Evolutionary conservation across 2,329 filamentous ascomycete genomes (phyloP).

Genomic region (Rosellinia necatrix): DNA sequence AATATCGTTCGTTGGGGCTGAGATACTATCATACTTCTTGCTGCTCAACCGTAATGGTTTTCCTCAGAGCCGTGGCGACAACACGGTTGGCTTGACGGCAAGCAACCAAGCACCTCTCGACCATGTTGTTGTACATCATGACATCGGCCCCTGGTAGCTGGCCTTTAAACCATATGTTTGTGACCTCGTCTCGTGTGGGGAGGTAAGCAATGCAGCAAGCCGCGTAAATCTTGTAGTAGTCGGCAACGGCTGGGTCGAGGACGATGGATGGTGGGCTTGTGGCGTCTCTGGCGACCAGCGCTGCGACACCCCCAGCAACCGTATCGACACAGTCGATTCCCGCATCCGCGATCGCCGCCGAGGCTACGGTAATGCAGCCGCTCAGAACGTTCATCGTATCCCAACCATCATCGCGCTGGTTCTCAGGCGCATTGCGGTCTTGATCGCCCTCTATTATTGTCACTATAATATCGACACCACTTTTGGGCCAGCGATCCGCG

Average conservation of each 20-base stretch:
- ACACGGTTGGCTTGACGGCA: constrained; percentile 50
- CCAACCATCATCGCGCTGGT: constrained; percentile 69
- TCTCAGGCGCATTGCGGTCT: constrained; percentile 59
- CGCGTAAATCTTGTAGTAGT: constrained; percentile 77
- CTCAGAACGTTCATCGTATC: constrained; percentile 90
- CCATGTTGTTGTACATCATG: constrained; percentile 46
- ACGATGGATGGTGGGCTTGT: constrained; percentile 56
- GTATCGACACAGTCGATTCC: constrained; percentile 95
- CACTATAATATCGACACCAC: constrained; percentile 91
- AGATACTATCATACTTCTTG: constrained; percentile 34
- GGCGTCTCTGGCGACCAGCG: constrained; percentile 61
- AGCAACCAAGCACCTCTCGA: constrained; percentile 49
- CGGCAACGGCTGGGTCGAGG: constrained; percentile 80
- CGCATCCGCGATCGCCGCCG: constrained; percentile 89
- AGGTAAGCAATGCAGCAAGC: constrained; percentile 92
- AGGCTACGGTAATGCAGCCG: constrained; percentile 91
- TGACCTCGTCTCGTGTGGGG: constrained; percentile 85
- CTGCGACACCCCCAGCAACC: constrained; percentile 86
- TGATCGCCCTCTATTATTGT: constrained; percentile 94
- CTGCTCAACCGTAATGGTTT: constrained; percentile 41
- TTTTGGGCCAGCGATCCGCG: constrained; percentile 97
- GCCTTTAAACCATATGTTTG: constrained; percentile 93
- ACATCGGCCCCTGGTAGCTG: constrained; percentile 52
- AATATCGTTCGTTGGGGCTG: not conserved
- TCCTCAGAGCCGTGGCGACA: constrained; percentile 46